Conservation (phyloP, 139 green algal genomes). For the Chlorella sp. region DNA sequence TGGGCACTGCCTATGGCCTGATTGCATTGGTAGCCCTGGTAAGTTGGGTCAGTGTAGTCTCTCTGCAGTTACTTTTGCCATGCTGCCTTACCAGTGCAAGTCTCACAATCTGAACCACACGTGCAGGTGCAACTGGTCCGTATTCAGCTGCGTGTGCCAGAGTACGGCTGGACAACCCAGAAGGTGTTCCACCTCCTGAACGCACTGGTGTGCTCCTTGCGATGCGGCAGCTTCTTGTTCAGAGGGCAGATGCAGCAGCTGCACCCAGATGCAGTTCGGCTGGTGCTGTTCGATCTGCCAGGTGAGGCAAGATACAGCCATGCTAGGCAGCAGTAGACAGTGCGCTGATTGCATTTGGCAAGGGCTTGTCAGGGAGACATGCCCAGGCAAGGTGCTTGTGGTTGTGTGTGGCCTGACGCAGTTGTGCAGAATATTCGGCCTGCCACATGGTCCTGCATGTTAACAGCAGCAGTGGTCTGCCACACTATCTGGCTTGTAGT, state of each 20-base stretch:
- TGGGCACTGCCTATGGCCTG: conserved; percentile 55
- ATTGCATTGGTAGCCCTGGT: conserved; percentile 64
- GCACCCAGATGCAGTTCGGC: conserved; percentile 35
- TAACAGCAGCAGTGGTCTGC: no score
- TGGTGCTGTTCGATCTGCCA: conserved; percentile 81
- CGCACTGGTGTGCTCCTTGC: conserved; percentile 69
- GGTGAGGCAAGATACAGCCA: no score
- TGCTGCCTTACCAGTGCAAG: not conserved
- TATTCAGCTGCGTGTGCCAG: conserved; percentile 89
- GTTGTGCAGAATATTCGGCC: no score
- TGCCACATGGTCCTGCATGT: no score
- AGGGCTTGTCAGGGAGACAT: no score
- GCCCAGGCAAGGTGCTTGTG: no score
- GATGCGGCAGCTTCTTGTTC: conserved; percentile 74
- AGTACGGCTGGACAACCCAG: conserved; percentile 99
- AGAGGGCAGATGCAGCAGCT: conserved; percentile 47
- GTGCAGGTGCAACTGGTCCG: conserved; percentile 76
- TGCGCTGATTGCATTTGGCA: no score
- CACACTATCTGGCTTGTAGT: no score
- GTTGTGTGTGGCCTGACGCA: no score
- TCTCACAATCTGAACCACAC: not conserved
- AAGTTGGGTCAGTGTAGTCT: conserved; percentile 10
- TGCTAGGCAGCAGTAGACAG: no score
- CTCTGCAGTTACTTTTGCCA: not conserved
- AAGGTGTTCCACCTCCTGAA: conserved; percentile 99